Percentiles rank a stretch among this genome's conserved stretches.
phyloP scores from a whole-genome alignment of 2,329 filamentous ascomycete species.

The Macrophomina phaseolina region DNA sequence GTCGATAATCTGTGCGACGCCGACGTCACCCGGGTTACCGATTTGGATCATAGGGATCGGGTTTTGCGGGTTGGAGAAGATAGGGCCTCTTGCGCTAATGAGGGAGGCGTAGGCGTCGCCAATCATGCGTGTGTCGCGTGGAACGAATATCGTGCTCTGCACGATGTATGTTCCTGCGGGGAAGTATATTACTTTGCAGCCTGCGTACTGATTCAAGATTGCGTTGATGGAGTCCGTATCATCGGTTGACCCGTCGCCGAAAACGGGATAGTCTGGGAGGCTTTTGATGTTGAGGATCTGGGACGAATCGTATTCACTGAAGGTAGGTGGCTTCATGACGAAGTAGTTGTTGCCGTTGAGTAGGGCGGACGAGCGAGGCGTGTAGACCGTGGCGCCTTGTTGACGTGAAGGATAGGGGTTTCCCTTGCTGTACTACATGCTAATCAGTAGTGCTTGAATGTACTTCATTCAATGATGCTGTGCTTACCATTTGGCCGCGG shows the following conservation, averaged over 20 bases:
- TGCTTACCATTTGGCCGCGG: slow-evolving; percentile 3
- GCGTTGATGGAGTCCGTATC: slow-evolving; percentile 25
- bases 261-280: not conserved
- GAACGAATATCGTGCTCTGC: slow-evolving; percentile 31
- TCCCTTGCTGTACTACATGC: not conserved
- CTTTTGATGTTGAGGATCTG: slow-evolving; percentile 27
- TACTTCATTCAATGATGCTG: no score
- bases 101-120: slow-evolving; percentile 32
- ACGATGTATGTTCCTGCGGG: slow-evolving; percentile 33
- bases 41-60: slow-evolving; percentile 32
- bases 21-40: slow-evolving; percentile 31
- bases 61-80: slow-evolving; percentile 30
- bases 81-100: slow-evolving; percentile 31
- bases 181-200: slow-evolving; percentile 28
- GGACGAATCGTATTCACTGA: slow-evolving; percentile 10
- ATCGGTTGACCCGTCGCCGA: slow-evolving; percentile 23
- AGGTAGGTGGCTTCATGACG: slow-evolving; percentile 25
- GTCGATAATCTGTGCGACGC: slow-evolving; percentile 33
- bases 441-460: not conserved
- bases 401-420: slow-evolving; percentile 1
- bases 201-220: slow-evolving; percentile 17
- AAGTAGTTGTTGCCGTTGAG: slow-evolving; percentile 9
- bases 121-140: slow-evolving; percentile 29
- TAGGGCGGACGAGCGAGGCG: not conserved
- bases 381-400: not conserved